Conservation (phyloP, 371 early-diverging fungal species). For the Mucor circinelloides region DNA sequence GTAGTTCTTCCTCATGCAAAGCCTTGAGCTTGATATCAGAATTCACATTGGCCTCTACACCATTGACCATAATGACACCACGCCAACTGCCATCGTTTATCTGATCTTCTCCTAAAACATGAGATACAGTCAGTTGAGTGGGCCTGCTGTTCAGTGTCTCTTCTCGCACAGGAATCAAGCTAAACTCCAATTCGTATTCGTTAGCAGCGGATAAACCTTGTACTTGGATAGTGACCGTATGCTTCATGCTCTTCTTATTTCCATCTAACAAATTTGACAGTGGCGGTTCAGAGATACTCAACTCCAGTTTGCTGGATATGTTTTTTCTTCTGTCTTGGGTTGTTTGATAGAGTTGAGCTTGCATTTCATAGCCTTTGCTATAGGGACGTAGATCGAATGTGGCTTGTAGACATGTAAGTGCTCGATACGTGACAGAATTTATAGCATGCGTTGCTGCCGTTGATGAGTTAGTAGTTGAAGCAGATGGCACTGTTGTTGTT, state of each 20-base stretch:
- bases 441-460: not conserved
- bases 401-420: conserved; percentile 6
- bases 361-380: conserved; percentile 24
- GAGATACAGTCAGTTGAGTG: conserved; percentile 31
- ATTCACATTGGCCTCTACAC: not conserved
- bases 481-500: not conserved
- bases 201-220: not conserved
- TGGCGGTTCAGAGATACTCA: conserved; percentile 20
- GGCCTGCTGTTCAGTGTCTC: conserved; percentile 13
- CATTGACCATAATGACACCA: conserved; percentile 24
- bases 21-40: conserved; percentile 8
- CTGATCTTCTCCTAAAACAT: conserved; percentile 36
- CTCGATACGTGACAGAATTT: not conserved
- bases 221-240: conserved; percentile 5
- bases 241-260: conserved; percentile 8
- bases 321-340: conserved; percentile 1
- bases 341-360: conserved; percentile 15
- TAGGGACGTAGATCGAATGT: conserved; percentile 19
- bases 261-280: conserved; percentile 17
- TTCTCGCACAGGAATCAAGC: conserved; percentile 25
- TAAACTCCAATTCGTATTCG: conserved; percentile 20
- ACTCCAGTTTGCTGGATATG: conserved; percentile 9
- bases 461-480: not conserved
- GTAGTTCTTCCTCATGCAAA: not conserved
- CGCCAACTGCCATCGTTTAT: conserved; percentile 21